A percentile compares a stretch with the other conserved stretches of the same genome.
These are phyloP conservation scores for Fusarium nelsonii DNA, from an alignment of 2,329 filamentous ascomycete genomes.

Conservation along the genomic window DNA sequence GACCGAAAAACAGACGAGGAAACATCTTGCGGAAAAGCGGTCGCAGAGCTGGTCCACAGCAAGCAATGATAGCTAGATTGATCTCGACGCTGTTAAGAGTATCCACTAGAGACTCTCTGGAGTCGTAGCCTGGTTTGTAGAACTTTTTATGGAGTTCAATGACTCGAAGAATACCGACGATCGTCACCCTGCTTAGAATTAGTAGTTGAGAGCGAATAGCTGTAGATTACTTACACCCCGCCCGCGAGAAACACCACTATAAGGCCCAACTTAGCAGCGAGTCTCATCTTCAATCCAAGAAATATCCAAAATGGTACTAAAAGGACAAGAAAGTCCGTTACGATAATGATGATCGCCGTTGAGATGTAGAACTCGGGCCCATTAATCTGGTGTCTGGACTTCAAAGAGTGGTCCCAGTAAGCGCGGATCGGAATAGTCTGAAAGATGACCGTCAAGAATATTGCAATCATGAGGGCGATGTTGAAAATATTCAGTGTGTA, in stretches of 20 bases:
- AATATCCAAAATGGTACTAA: constrained; percentile 58
- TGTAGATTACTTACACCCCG: constrained; percentile 48
- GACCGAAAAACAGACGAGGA: constrained; percentile 36
- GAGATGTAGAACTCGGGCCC: constrained; percentile 54
- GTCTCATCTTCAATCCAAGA: constrained; percentile 54
- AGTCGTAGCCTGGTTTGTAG: constrained; percentile 41
- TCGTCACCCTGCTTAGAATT: constrained; percentile 46
- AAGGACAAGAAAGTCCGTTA: constrained; percentile 57
- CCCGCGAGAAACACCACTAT: constrained; percentile 57
- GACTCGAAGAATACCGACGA: constrained; percentile 52
- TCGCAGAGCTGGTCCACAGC: constrained; percentile 49
- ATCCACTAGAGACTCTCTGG: constrained; percentile 48
- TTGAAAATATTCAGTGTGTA: constrained; percentile 54
- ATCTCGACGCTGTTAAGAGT: constrained; percentile 52
- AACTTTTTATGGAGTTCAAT: constrained; percentile 40
- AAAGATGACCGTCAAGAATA: constrained; percentile 55
- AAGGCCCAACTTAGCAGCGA: constrained; percentile 54
- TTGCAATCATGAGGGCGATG: constrained; percentile 46
- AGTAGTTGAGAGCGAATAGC: neutral
- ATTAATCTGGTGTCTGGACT: constrained; percentile 36
- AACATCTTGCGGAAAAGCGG: constrained; percentile 42
- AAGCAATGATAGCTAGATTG: constrained; percentile 55
- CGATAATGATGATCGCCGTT: constrained; percentile 54
- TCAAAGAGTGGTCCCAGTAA: constrained; percentile 49
- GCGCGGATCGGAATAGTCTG: constrained; percentile 56